Evolutionary conservation across 2,329 filamentous ascomycete species (phyloP).

Genomic region (Calonectria pauciramosa): DNA sequence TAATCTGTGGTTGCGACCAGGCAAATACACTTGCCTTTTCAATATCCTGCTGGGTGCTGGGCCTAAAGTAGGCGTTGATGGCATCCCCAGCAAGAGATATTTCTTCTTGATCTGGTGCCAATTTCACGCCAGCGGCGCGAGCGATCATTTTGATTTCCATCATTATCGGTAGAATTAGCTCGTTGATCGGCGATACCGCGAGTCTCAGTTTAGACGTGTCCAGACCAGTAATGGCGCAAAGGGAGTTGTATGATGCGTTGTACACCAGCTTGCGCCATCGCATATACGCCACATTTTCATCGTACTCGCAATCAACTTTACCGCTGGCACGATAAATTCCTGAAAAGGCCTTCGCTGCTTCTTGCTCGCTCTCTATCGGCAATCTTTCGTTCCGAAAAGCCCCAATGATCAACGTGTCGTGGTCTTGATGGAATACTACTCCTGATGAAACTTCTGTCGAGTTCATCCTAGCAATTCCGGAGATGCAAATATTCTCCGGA

Average conservation of each 20-base stretch:
- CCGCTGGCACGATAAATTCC: slow-evolving; percentile 3
- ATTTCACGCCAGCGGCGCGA: neutral
- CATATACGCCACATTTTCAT: slow-evolving; percentile 56
- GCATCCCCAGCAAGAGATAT: neutral
- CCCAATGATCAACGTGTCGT: neutral
- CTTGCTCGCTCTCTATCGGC: neutral
- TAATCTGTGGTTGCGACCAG: accelerated
- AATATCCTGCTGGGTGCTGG: slow-evolving; percentile 4
- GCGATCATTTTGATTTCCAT: slow-evolving; percentile 1
- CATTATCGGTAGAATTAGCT: slow-evolving; percentile 4
- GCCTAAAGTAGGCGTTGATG: neutral
- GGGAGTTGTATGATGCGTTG: slow-evolving; percentile 62
- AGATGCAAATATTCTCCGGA: slow-evolving; percentile 65
- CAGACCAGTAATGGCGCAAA: neutral
- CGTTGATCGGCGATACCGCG: neutral
- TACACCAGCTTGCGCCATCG: slow-evolving; percentile 66
- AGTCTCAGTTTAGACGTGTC: neutral
- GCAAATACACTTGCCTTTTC: neutral
- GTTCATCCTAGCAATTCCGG: slow-evolving; percentile 66
- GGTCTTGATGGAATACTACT: slow-evolving; percentile 2
- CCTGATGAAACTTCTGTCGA: slow-evolving; percentile 51
- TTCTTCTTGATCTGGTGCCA: neutral
- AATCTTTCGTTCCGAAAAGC: neutral
- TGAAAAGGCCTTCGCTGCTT: neutral
- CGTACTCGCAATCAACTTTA: slow-evolving; percentile 59